Evolutionary conservation across 176 grass and related monocot genomes (phyloP).

Genomic region (Neostapfia colusana): DNA sequence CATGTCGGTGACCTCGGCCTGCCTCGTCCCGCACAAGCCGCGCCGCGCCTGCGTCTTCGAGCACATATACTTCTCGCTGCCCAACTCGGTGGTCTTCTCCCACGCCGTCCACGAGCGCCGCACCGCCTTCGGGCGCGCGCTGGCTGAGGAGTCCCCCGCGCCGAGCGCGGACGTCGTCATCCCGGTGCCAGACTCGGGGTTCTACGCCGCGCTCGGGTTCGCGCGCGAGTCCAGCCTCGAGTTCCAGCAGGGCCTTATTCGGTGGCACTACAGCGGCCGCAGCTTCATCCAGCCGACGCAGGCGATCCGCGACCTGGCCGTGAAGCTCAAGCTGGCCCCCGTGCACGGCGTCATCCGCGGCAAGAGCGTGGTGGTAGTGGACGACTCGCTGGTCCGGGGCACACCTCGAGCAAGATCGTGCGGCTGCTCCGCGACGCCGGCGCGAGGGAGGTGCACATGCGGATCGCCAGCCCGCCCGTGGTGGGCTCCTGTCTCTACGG

Average conservation of each 20-base stretch:
- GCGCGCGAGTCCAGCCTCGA: slow-evolving; percentile 54
- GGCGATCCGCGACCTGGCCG: slow-evolving; percentile 63
- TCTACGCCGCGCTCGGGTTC: slow-evolving; percentile 72
- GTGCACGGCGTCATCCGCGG: slow-evolving; percentile 55
- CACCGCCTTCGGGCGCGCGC: slow-evolving; percentile 61
- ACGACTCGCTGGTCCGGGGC: slow-evolving; percentile 79
- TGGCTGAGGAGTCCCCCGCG: slow-evolving; percentile 58
- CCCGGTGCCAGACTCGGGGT: slow-evolving; percentile 68
- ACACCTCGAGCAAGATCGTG: slow-evolving; percentile 80
- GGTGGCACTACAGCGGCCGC: slow-evolving; percentile 72
- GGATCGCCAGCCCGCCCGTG: slow-evolving; percentile 71
- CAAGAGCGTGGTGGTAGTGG: slow-evolving; percentile 75
- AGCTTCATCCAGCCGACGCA: slow-evolving; percentile 79
- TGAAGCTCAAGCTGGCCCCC: slow-evolving; percentile 72
- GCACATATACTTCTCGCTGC: slow-evolving; percentile 75
- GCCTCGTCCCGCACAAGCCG: slow-evolving; percentile 51
- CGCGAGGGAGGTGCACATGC: slow-evolving; percentile 74
- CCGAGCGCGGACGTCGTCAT: slow-evolving; percentile 64
- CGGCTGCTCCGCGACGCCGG: slow-evolving; percentile 57
- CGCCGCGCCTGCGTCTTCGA: slow-evolving; percentile 68
- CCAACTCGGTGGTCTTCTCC: slow-evolving; percentile 69
- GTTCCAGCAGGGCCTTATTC: slow-evolving; percentile 74
- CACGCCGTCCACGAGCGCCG: slow-evolving; percentile 69
- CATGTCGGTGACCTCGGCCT: slow-evolving; percentile 47
- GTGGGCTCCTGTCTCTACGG: slow-evolving; percentile 72